phyloP scores from a whole-genome alignment of 2,329 filamentous ascomycete species.

The Alternaria sp. region DNA sequence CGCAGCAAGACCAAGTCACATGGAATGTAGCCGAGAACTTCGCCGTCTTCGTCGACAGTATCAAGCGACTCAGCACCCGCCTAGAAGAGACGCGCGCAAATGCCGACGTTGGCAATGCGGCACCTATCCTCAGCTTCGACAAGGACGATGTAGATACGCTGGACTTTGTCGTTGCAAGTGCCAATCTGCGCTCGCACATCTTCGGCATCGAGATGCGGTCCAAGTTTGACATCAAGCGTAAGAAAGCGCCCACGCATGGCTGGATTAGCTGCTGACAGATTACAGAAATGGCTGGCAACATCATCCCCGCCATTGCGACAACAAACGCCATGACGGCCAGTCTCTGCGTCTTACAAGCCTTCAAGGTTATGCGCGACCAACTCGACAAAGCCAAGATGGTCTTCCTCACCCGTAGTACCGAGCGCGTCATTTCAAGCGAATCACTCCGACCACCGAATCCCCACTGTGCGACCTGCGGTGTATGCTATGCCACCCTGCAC shows the following conservation, averaged over 20 bases:
- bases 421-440: constrained; percentile 65
- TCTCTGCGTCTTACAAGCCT: constrained; percentile 88
- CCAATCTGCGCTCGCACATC: constrained; percentile 86
- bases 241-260: constrained; percentile 18
- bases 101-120: constrained; percentile 54
- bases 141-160: constrained; percentile 96
- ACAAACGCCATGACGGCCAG: constrained; percentile 97
- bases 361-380: constrained; percentile 80
- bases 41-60: constrained; percentile 82
- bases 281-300: constrained; percentile 95
- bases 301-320: constrained; percentile 97
- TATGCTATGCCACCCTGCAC: constrained; percentile 69
- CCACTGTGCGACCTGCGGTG: constrained; percentile 82
- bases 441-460: constrained; percentile 71
- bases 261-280: constrained; percentile 4
- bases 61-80: constrained; percentile 77
- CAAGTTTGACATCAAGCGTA: constrained; percentile 90
- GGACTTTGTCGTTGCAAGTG: constrained; percentile 89
- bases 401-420: constrained; percentile 74
- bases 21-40: constrained; percentile 89
- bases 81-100: constrained; percentile 68
- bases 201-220: constrained; percentile 89
- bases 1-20: constrained; percentile 71
- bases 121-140: constrained; percentile 81
- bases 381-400: constrained; percentile 79